These are phyloP conservation scores for Sporothrix phasma DNA, from an alignment of 2,329 filamentous ascomycete genomes.

Conservation along the genomic window DNA sequence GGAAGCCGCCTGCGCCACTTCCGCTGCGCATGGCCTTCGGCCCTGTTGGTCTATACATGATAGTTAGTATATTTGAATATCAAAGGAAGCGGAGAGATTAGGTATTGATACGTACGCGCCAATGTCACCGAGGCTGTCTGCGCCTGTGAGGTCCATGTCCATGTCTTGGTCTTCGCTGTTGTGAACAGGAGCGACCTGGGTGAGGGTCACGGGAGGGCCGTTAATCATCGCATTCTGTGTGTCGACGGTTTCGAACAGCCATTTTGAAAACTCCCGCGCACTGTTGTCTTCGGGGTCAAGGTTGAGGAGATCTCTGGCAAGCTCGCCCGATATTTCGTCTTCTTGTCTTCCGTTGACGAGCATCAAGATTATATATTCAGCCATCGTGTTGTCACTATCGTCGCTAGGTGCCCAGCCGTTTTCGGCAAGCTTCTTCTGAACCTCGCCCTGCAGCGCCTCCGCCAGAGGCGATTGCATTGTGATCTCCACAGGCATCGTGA, in stretches of 20 bases:
- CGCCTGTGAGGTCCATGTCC: constrained; percentile 55
- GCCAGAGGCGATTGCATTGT: constrained; percentile 72
- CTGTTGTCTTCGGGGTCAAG: constrained; percentile 74
- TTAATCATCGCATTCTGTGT: constrained; percentile 54
- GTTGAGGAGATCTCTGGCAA: constrained; percentile 77
- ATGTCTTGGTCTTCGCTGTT: constrained; percentile 47
- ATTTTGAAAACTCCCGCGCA: constrained; percentile 73
- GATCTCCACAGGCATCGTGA: constrained; percentile 67
- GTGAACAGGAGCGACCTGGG: constrained; percentile 6
- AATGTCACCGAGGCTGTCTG: constrained; percentile 34
- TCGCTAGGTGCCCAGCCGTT: constrained; percentile 82
- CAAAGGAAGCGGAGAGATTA: neutral
- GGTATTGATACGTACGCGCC: constrained; percentile 43
- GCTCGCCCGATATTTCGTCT: constrained; percentile 77
- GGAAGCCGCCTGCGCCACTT: constrained; percentile 44
- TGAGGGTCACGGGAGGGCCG: constrained; percentile 26
- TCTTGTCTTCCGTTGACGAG: constrained; percentile 90
- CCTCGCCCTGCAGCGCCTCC: constrained; percentile 67
- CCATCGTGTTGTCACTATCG: constrained; percentile 67
- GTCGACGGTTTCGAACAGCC: constrained; percentile 86
- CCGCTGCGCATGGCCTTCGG: constrained; percentile 89
- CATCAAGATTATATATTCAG: constrained; percentile 97
- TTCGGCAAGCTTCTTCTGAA: constrained; percentile 86
- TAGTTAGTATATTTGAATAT: neutral
- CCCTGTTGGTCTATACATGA: constrained; percentile 68